Evolutionary conservation across 768 basidiomycete genomes (phyloP).

Genomic region (Leccinum boreale): DNA sequence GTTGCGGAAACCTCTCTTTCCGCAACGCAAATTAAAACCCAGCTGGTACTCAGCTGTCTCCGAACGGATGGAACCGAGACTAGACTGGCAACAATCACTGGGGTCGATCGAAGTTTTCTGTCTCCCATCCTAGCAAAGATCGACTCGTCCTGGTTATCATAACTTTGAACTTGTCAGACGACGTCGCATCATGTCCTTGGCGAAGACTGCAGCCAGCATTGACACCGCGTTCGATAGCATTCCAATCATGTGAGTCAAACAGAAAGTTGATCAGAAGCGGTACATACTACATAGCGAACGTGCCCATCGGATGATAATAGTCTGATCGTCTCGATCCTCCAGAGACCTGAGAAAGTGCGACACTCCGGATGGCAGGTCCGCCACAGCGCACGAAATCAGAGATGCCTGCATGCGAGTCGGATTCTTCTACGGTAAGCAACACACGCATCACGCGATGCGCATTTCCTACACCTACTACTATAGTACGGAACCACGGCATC

Average conservation of each 20-base stretch:
- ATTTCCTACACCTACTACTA: neutral
- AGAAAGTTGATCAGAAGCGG: neutral
- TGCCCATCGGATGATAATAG: too few relatives aligned
- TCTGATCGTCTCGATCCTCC: neutral
- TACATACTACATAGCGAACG: neutral
- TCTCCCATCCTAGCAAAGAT: too few relatives aligned
- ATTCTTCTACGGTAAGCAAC: conserved; percentile 70
- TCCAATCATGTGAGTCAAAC: conserved; percentile 24
- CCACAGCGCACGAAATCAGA: conserved; percentile 55
- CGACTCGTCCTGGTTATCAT: too few relatives aligned
- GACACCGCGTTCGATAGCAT: conserved; percentile 21
- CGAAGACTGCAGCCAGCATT: conserved; percentile 14
- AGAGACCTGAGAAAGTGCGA: conserved; percentile 21
- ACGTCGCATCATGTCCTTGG: conserved; percentile 17
- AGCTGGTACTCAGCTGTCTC: too few relatives aligned
- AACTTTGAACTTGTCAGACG: too few relatives aligned
- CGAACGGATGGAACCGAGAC: too few relatives aligned
- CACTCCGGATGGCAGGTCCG: conserved; percentile 32
- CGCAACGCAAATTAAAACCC: too few relatives aligned
- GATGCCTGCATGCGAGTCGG: conserved; percentile 80
- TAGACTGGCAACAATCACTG: too few relatives aligned
- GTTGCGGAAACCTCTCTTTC: too few relatives aligned
- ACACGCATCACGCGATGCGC: neutral
- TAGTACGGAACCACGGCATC: conserved; percentile 79
- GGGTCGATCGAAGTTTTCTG: too few relatives aligned